These are phyloP conservation scores for Ascochyta clinopodiicola DNA, from an alignment of 2,329 filamentous ascomycete species.

Conservation along the genomic window DNA sequence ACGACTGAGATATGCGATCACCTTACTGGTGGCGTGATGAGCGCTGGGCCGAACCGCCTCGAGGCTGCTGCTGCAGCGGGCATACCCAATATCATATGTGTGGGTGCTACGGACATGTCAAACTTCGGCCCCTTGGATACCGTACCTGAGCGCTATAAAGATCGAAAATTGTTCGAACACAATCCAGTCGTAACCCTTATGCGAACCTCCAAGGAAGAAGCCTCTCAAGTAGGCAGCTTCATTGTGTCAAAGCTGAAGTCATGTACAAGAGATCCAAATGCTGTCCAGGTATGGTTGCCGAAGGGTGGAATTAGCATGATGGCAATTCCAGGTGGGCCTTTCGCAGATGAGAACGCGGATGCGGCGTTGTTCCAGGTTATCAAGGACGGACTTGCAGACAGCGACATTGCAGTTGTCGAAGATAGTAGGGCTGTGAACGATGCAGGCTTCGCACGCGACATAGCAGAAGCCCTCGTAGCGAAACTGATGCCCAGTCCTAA, in stretches of 20 bases:
- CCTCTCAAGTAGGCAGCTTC: conserved; percentile 60
- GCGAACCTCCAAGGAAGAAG: conserved; percentile 67
- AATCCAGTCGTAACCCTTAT: conserved; percentile 72
- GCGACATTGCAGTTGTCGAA: conserved; percentile 58
- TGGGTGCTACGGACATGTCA: conserved; percentile 57
- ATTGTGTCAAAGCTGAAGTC: conserved; percentile 61
- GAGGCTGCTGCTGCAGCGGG: conserved; percentile 63
- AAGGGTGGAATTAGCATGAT: conserved; percentile 68
- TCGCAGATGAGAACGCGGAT: conserved; percentile 60
- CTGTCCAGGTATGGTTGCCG: conserved; percentile 66
- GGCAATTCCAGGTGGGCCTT: conserved; percentile 59
- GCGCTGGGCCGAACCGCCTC: conserved; percentile 64
- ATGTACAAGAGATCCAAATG: conserved; percentile 47
- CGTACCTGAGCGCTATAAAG: conserved; percentile 62
- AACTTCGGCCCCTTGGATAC: conserved; percentile 67
- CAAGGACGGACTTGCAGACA: conserved; percentile 56
- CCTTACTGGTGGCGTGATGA: conserved; percentile 68
- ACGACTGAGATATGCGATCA: conserved; percentile 71
- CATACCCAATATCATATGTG: conserved; percentile 63
- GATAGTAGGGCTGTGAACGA: conserved; percentile 64
- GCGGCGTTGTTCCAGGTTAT: conserved; percentile 57
- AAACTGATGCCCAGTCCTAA: conserved; percentile 24
- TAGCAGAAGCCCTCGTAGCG: conserved; percentile 53
- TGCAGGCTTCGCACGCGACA: conserved; percentile 55
- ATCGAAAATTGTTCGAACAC: conserved; percentile 65